Evolutionary conservation across 2,329 filamentous ascomycete genomes (phyloP).

Genomic region (Epichloe sibirici): DNA sequence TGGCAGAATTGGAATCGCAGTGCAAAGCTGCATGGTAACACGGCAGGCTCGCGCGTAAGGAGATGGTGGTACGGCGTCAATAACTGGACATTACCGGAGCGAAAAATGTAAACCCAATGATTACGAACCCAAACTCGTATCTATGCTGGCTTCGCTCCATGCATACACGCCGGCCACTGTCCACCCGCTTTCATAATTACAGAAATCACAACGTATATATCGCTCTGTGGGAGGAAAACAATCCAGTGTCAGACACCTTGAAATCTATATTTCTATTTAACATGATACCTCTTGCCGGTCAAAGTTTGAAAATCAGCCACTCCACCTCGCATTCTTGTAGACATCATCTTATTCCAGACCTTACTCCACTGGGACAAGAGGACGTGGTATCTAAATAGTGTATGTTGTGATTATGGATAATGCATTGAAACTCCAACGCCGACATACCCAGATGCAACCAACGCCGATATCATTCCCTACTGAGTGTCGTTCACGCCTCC

Average conservation of each 20-base stretch:
- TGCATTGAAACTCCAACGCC: constrained; percentile 5
- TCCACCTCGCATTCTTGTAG: neutral
- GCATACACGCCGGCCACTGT: neutral
- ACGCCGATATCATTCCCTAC: constrained; percentile 11
- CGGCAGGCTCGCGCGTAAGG: constrained; percentile 62
- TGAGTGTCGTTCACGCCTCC: constrained; percentile 20
- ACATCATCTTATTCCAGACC: neutral
- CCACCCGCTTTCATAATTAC: neutral
- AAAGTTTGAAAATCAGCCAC: neutral
- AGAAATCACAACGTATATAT: neutral
- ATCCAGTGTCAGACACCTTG: neutral
- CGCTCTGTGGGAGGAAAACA: neutral
- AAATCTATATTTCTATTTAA: neutral
- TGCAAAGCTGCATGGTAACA: constrained; percentile 63
- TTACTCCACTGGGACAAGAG: neutral
- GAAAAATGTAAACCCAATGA: constrained; percentile 18
- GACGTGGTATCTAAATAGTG: neutral
- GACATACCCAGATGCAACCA: constrained; percentile 2
- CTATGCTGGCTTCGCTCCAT: neutral
- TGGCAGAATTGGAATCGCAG: constrained; percentile 85
- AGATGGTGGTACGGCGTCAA: constrained; percentile 96
- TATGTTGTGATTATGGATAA: neutral
- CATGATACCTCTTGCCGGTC: neutral
- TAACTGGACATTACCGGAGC: constrained; percentile 66
- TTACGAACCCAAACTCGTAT: neutral